Conservation (phyloP, 2,329 filamentous ascomycete genomes). For the Anisogramma anomala region DNA sequence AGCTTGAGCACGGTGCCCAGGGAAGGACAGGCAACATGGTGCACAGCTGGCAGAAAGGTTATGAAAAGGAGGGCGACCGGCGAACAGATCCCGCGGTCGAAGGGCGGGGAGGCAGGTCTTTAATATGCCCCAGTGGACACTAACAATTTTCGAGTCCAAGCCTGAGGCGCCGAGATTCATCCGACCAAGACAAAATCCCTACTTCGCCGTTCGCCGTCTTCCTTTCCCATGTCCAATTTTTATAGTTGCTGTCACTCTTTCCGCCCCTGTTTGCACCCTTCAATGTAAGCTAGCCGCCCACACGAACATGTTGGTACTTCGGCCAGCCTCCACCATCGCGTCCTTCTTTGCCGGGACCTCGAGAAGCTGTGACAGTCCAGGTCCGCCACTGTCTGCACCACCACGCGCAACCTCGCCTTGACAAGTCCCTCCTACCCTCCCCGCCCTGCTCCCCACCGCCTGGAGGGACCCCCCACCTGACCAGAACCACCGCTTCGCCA, state of each 20-base stretch:
- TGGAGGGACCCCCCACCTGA: no score
- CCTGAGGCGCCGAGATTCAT: constrained; percentile 1
- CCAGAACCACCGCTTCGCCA: constrained; percentile 9
- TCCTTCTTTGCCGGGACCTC: constrained; percentile 19
- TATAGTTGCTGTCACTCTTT: no score
- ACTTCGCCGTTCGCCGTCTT: neutral
- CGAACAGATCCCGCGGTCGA: neutral
- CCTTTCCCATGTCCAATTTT: neutral
- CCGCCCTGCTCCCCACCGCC: neutral
- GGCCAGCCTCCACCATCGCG: constrained; percentile 18
- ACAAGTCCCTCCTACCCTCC: neutral
- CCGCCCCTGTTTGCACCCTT: neutral
- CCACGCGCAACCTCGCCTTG: neutral
- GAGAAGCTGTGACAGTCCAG: constrained; percentile 2
- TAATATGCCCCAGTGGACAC: neutral
- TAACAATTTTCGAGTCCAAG: constrained; percentile 7
- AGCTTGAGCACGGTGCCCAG: neutral
- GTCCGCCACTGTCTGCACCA: constrained; percentile 5
- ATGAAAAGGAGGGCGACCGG: neutral
- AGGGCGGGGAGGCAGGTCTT: neutral
- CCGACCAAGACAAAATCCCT: constrained; percentile 3
- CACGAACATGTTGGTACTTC: constrained; percentile 21
- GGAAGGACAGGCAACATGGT: neutral
- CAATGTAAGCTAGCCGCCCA: constrained; percentile 1
- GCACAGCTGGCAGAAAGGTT: neutral